Base-by-base conservation (phyloP, 1,139 yeast species). In the Candida neerlandica region DNA sequence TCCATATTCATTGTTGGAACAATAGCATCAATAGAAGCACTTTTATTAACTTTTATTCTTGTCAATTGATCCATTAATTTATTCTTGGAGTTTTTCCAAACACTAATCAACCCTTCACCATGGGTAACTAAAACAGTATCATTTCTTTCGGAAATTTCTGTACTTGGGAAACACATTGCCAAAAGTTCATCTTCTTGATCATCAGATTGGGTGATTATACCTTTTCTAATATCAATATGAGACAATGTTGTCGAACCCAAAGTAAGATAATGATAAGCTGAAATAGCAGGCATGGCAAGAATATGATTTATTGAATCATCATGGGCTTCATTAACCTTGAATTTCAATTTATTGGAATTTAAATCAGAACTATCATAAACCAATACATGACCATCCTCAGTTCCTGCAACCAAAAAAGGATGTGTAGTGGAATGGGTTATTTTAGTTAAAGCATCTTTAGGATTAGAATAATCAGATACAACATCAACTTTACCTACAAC, bases 131-230 rank as follows among this genome's bases (percentile, higher is more conserved):
- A 74, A 2, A 84, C 84, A 2, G 80, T 74, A 41, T 85, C 90
- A 51, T 82, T 85, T 21, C 76, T 73, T n/a, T 80, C 82, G 3
- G 52, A 34, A 11, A 55, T 43, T 35, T 51, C 50, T 54, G 85
- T 88, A 1, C 73, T 63, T 0, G 86, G 80, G 68, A 80, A 85
- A 44, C 89, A 75, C 64, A 91, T 87, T 44, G 94, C 78, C 45
- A 92, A 69, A 30, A 94, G 72, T 64, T 94, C 99, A 61, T 94
- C 98, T 57, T 89, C 97, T 69, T 94, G 99, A 61, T 91, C 94
- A 57, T 91, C 98, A 33, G 87, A 81, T 51, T 82, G 84, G 1
- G 81, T 72, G 4, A 82, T 61, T 0, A 84, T 71, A 12, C 86
- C 87, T 58, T 88, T 89, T 48, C 97, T 75, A 4, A 87, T 75